Base-by-base conservation (phyloP, 495 filamentous ascomycete species). In the Penicillium salamii region DNA sequence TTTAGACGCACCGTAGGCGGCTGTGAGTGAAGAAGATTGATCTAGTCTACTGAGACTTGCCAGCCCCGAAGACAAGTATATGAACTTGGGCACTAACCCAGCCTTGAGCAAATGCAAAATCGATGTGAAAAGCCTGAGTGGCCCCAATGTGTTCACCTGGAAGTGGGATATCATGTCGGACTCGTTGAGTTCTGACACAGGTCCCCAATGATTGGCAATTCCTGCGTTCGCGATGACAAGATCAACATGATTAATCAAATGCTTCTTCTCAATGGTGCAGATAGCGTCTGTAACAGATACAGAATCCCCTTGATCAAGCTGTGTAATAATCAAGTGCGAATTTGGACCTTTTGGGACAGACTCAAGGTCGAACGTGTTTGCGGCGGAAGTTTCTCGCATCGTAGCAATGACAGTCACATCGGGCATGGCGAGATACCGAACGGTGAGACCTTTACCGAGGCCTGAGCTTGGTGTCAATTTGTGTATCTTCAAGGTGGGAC, bases 191-290 rank as follows among this genome's bases (percentile, higher is more conserved):
- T 66, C 45, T 15, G 42, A 20, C 19, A 60, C 21, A 15, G 53
- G 48, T 15, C 47, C 57, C 45, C 42, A 64, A 44, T 59, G 52
- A 18, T 67, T 46, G 50, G 60, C 61, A 11, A 70, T 55, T 3
- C 72, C 77, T 1, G 78, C 76, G 49, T 79, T 81, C 41, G 77
- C 70, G 31, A 81, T 63, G 18, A 79, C 70, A 7, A 74, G 53
- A 54, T 81, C 75, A 32, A 81, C 50, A 17, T 61, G 46, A 1
- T n/a, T 24, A 32, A 61, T 45, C 5, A 18, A 18, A 35, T 61
- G 53, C 32, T 54, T 36, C 13, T 18, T 49, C 17, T 49, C 41
- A 13, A 61, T 14, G 41, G 33, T 13, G 11, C 11, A 39, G 1
- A 34, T 23, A 1, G 53, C 50, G 1, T 55, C 35, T 5, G 17